Evolutionary conservation across 768 basidiomycete species (phyloP).

Genomic region (Rubroboletus satanas): DNA sequence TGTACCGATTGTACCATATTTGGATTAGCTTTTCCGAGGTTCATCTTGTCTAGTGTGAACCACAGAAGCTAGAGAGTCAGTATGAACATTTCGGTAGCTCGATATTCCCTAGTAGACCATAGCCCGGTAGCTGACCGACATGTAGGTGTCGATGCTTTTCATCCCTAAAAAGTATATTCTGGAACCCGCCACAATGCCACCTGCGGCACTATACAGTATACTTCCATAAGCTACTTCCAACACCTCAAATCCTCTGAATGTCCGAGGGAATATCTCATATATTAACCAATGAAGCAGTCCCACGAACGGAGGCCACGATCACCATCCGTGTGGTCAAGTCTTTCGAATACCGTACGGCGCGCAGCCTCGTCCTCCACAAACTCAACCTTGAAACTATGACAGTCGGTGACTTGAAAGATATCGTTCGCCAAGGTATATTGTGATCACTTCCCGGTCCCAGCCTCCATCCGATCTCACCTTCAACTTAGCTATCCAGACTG

Average conservation of each 20-base stretch:
- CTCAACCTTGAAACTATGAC: slow-evolving; percentile 79
- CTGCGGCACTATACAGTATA: no score
- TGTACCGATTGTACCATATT: not conserved
- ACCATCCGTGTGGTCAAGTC: slow-evolving; percentile 94
- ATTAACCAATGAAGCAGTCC: slow-evolving; percentile 62
- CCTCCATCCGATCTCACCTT: slow-evolving; percentile 6
- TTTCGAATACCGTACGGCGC: slow-evolving; percentile 88
- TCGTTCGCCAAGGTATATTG: slow-evolving; percentile 57
- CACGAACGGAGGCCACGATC: slow-evolving; percentile 74
- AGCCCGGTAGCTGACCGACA: not conserved
- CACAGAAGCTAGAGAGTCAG: not conserved
- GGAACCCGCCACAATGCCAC: not conserved
- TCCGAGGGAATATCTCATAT: slow-evolving; percentile 37
- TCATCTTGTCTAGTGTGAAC: not conserved
- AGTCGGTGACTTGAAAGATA: slow-evolving; percentile 72
- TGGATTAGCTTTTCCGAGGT: not conserved
- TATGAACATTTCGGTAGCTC: not conserved
- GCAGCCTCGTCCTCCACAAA: slow-evolving; percentile 77
- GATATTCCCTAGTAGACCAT: not conserved
- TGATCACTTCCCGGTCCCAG: not conserved
- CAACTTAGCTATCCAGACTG: slow-evolving; percentile 60
- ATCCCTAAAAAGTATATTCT: not conserved
- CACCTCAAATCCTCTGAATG: slow-evolving; percentile 19
- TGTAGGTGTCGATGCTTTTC: not conserved
- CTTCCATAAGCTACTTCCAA: not conserved